phyloP scores from a whole-genome alignment of 2,329 filamentous ascomycete species.

The Pezicula rhizophila region DNA sequence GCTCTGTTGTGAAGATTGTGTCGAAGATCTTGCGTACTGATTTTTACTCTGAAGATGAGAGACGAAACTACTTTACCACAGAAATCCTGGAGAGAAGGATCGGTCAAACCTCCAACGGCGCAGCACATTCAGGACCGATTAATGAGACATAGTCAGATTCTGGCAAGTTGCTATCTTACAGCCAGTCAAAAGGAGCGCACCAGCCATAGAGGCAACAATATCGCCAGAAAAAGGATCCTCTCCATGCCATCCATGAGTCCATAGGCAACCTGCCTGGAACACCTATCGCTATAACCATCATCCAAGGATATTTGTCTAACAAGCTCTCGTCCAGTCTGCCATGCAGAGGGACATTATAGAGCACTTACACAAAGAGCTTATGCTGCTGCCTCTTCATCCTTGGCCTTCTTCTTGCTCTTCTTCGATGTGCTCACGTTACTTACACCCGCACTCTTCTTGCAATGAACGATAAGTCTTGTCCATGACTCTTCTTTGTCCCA shows the following conservation, averaged over 20 bases:
- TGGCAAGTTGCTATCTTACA: slow-evolving; percentile 3
- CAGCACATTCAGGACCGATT: not conserved
- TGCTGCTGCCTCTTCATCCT: slow-evolving; percentile 33
- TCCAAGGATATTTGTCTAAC: slow-evolving; percentile 4
- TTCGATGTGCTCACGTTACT: slow-evolving; percentile 43
- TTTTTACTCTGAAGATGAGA: not conserved
- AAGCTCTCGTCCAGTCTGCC: slow-evolving; percentile 13
- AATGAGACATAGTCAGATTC: slow-evolving; percentile 7
- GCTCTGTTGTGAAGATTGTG: too few relatives aligned
- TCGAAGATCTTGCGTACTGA: not conserved
- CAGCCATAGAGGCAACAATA: slow-evolving; percentile 4
- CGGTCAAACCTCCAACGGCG: slow-evolving; percentile 3
- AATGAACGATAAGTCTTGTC: slow-evolving; percentile 81
- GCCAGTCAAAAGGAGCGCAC: slow-evolving; percentile 2
- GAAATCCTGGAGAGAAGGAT: not conserved
- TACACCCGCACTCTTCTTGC: slow-evolving; percentile 54
- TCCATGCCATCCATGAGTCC: not conserved
- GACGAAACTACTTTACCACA: slow-evolving; percentile 2
- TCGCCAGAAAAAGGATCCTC: not conserved
- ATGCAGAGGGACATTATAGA: slow-evolving; percentile 12
- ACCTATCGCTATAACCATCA: slow-evolving; percentile 5
- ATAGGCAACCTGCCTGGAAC: not conserved
- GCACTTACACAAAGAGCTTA: slow-evolving; percentile 12
- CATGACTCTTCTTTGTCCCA: slow-evolving; percentile 93
- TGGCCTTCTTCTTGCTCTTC: slow-evolving; percentile 59